Base-by-base conservation (phyloP, 2,329 filamentous ascomycete species). In the Tolypocladium paradoxum region DNA sequence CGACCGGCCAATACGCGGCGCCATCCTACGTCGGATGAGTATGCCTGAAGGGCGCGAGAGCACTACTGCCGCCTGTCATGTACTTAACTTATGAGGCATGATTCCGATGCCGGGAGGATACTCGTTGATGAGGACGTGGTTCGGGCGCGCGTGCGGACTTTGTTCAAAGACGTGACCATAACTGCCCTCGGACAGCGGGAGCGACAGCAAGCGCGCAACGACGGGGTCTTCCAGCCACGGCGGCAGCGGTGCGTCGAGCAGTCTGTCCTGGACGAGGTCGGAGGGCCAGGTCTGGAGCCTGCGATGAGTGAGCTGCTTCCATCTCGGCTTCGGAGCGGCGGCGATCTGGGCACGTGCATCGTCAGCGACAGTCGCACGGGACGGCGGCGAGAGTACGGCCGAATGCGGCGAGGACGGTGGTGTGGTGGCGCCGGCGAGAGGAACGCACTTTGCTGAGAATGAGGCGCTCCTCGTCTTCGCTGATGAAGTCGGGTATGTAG, bases 111-210 rank as follows among this genome's bases (percentile, higher is more conserved):
- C 89, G 0, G 88, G 83, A 1, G 78, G 77, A 68, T 97, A 99
- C 68, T 96, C 91, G 64, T 99, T 99, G 61, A 97, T 83, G 37
- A 97, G 76, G 47, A 95, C 89, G 70, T 97, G 93, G 62, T 97
- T 99, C 3, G 92, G 89, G 4, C 74, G 76, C 20, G 73, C 62
- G 64, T 97, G 91, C 6, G 88, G 88, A 50, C 90, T 88, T 22
- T 75, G 65, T 20, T 69, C 66, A 61, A 85, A 85, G 7, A 85
- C 67, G 60, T 79, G 70, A 40, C 52, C 52, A 53, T 56, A 20
- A 33, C 54, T 48, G 22, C 55, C 53, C 16, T 56, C 52, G 51
- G 68, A 70, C 11, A 74, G 54, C 24, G 73, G 73, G 35, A 81
- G 69, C n/a, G 78, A 76, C 24, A 73, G 66, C 4, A 85, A 62